Evolutionary conservation across 139 green algal species (phyloP), one percentile per base, ranked within the genome.

Genomic region (Closterium sp.): DNA sequence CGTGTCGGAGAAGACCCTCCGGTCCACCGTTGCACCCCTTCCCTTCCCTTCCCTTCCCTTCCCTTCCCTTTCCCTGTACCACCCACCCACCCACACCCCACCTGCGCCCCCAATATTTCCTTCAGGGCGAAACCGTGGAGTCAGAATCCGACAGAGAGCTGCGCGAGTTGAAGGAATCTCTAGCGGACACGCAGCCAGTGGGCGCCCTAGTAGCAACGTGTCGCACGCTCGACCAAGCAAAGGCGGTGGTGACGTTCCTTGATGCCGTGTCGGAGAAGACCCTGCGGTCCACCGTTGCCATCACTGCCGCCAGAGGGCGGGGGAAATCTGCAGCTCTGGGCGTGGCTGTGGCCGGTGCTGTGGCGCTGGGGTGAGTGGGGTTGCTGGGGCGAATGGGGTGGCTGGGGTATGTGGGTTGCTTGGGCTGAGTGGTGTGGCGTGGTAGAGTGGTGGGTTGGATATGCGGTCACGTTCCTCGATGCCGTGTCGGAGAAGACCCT

Each of bases 191-290:
- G 30, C 94, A 97, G 95, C 95, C 93, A 1, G 87, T 92, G 55
- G 94, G 94, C 12, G 16, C 89, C 21, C 92, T 96, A 2, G 92
- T 95, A 9, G 90, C 84, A 23, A 33, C 7, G 92, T 96, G 93
- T 89, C 84, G 91, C 55, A 95, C 95, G 21, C 81, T 94, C 32
- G 92, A 95, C 88, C 92, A 94, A 7, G 98, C 97, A 3, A 95
- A 96, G n/a, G 97, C 97, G 2, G 95, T 99, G 88, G 95, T 99
- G 2, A 99, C 97, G 28, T 99, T 99, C 89, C 94, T 99, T 86
- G 98, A 99, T 90, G 97, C 97, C 0, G 97, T 97, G 28, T 96
- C 91, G 10, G 98, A 99, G 95, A 99, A 99, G 95, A 98, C 97
- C 31, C 97, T 99, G 92, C 94, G 98, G 36, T 95, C 90, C 90